Evolutionary conservation across 2,329 filamentous ascomycete species (phyloP).

Genomic region (Penicillium occitanis): DNA sequence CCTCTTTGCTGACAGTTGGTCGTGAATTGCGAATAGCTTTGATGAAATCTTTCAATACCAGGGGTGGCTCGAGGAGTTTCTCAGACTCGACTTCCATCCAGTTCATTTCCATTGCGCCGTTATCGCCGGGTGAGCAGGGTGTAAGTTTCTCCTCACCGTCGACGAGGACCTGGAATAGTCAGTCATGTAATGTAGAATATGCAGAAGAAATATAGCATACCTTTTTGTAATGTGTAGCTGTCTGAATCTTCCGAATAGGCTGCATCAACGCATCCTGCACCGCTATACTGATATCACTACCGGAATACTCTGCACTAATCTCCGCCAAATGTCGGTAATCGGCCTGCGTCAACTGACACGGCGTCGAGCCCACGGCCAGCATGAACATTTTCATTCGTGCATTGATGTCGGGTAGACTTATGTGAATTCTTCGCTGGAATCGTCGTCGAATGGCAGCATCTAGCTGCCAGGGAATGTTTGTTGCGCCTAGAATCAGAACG

Average conservation of each 20-base stretch:
- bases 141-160: constrained; percentile 65
- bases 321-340: constrained; percentile 80
- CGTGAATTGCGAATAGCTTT: constrained; percentile 84
- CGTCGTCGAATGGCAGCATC: constrained; percentile 93
- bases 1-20: constrained; percentile 85
- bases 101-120: constrained; percentile 84
- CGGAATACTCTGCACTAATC: constrained; percentile 89
- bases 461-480: constrained; percentile 98
- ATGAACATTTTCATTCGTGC: constrained; percentile 95
- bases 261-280: constrained; percentile 98
- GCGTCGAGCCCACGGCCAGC: constrained; percentile 87
- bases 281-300: constrained; percentile 91
- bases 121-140: constrained; percentile 90
- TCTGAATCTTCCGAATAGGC: constrained; percentile 93
- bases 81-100: constrained; percentile 87
- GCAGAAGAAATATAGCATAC: constrained; percentile 48
- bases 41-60: constrained; percentile 88
- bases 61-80: constrained; percentile 77
- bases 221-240: constrained; percentile 95
- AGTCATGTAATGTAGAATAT: neutral
- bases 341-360: constrained; percentile 72
- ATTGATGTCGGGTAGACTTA: constrained; percentile 81
- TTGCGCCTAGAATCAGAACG: constrained; percentile 91
- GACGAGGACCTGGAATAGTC: constrained; percentile 61
- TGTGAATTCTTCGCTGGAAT: constrained; percentile 95